Base-by-base conservation (phyloP, 768 basidiomycete species). In the Serendipita sp. region DNA sequence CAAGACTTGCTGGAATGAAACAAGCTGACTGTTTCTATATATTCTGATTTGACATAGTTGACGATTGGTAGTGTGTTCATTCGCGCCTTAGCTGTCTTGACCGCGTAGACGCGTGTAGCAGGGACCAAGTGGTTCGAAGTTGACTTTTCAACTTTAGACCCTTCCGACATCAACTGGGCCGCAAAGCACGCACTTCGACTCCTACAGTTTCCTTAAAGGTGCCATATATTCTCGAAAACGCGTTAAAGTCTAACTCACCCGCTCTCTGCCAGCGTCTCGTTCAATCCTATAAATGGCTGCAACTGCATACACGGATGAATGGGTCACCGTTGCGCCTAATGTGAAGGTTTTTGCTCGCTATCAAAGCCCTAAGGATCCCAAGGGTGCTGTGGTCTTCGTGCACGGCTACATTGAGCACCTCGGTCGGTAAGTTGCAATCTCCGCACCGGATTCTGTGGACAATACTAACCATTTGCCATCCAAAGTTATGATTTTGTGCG, bases 21-120 rank as follows among this genome's bases (percentile, higher is more conserved):
- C 31, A 42, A 34, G 26, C 63, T 13, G 28, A 90, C 90, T 62
- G 90, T 93, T 75, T 93, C 90, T 48, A 93, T 93, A 73, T 85
- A 92, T 72, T 93, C 90, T 31, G 82, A 75, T 66, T 69, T 61
- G 38, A 61, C 60, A 58, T 42, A 58, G 2, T 58, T 22, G 62
- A 63, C 53, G n/a, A 58, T 20, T 4, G 53, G 53, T 11, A 58
- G 30, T 28, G 53, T 58, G 30, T 58, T 58, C 53, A 58, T 58
- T 20, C 20, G 26, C n/a, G 45, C 45, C 45, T 9, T n/a, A 48
- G 9, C 14, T 5, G 38, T 38, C n/a, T n/a, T n/a, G n/a, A 38
- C 38, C 38, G 14, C 38, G 38, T 14, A 38, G 7, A 5, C 7
- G 38, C 38, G 38, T 7, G 5, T 38, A 14, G 7, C 5, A 14